Evolutionary conservation across 148 eudicot genomes (phyloP).

Genomic region (Heliosperma pusillum): DNA sequence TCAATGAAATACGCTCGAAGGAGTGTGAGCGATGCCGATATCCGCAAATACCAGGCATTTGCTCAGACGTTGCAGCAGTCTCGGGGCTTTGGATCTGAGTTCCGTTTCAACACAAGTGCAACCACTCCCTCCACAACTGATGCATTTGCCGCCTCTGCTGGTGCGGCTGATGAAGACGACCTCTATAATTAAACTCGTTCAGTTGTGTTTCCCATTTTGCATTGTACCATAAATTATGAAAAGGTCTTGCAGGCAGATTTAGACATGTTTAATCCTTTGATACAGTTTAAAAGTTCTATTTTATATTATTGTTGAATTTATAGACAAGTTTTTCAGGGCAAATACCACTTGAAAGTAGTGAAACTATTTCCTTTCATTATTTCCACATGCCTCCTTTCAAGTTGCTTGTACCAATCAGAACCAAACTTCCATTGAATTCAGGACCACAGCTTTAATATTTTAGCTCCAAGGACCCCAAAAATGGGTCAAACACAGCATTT

Average conservation of each 20-base stretch:
- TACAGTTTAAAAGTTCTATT: background rate
- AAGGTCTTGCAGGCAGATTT: background rate
- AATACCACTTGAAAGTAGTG: background rate
- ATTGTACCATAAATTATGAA: background rate
- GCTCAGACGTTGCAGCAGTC: slow-evolving; percentile 89
- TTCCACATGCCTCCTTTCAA: too few relatives aligned
- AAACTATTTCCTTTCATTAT: too few relatives aligned
- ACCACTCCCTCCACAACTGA: slow-evolving; percentile 39
- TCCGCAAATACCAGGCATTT: slow-evolving; percentile 86
- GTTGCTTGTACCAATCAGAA: too few relatives aligned
- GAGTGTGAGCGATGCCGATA: slow-evolving; percentile 88
- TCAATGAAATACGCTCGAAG: slow-evolving; percentile 86
- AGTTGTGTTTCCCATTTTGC: background rate
- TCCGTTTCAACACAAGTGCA: slow-evolving; percentile 49
- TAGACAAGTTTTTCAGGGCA: background rate
- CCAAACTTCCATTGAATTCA: too few relatives aligned
- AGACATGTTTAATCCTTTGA: background rate
- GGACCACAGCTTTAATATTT: too few relatives aligned
- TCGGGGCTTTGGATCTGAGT: slow-evolving; percentile 72
- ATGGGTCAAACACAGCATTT: too few relatives aligned
- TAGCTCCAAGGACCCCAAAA: too few relatives aligned
- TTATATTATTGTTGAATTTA: background rate
- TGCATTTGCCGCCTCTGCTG: slow-evolving; percentile 67
- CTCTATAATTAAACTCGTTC: slow-evolving; percentile 45
- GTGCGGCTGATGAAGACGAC: slow-evolving; percentile 79